Evolutionary conservation across 1,139 yeast species (phyloP), one percentile per base, ranked within the genome.

Genomic region (Pichia inconspicua): DNA sequence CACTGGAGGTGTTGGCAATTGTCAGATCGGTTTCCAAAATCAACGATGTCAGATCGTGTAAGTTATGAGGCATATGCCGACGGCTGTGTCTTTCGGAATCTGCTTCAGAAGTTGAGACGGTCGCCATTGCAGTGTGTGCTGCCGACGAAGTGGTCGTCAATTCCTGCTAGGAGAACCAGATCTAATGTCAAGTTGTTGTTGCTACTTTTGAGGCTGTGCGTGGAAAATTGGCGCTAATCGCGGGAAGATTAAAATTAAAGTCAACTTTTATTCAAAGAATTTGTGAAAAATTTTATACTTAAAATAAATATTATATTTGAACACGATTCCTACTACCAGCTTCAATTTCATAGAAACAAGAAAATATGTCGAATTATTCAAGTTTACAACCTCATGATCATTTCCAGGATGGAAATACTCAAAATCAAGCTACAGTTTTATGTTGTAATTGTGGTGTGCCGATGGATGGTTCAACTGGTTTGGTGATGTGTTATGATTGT

Each of bases 361-460:
- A n/a, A 32, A 32, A n/a, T 3, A 75, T 75, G 80, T 75, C 80
- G 9, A 72, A 74, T 55, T 77, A 76, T 56, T 72, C 80, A 15
- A 77, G 71, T 51, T 64, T 77, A 48, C 56, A 62, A 34, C 55
- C 62, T 6, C 64, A 62, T 43, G 58, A 58, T 27, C 66, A 62
- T 31, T 61, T 58, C 17, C 67, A 60, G 30, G 40, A 45, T n/a
- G 39, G 28, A 15, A 17, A 35, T 22, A 31, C n/a, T 2, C 50
- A 50, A 44, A 61, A 57, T 25, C 57, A 55, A 52, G 95, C 97
- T 27, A 92, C 97, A 2, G 95, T 94, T 53, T 77, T 92, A 53
- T 92, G 99, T 74, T 89, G 96, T 70, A 88, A 87, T 82, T 92
- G 99, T 83, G 97, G 98, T 68, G 87, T 86, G 50, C 97, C 98